Evolutionary conservation across 2,329 filamentous ascomycete genomes (phyloP).

Genomic region (Aspergillus calidoustus): DNA sequence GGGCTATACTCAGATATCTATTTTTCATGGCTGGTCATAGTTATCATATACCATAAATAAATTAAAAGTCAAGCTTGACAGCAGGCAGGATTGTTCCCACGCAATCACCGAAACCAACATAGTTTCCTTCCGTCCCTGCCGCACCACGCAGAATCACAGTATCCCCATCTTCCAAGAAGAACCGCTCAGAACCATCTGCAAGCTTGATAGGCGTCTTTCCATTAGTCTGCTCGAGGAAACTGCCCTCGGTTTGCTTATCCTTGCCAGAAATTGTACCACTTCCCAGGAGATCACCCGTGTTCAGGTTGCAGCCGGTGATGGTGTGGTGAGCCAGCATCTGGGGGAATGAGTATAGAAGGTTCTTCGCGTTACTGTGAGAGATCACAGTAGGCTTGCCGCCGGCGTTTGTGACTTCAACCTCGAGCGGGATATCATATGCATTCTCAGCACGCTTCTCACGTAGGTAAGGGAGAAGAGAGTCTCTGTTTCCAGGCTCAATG

Average conservation of each 20-base stretch:
- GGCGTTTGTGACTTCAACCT: constrained; percentile 59
- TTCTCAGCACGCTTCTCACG: constrained; percentile 61
- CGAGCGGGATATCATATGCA: constrained; percentile 71
- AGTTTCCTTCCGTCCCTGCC: constrained; percentile 66
- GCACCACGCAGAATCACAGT: constrained; percentile 68
- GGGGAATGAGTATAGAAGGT: constrained; percentile 80
- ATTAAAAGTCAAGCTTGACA: constrained; percentile 29
- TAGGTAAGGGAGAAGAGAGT: constrained; percentile 65
- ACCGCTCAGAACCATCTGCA: constrained; percentile 67
- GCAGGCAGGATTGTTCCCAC: constrained; percentile 64
- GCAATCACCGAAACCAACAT: constrained; percentile 79
- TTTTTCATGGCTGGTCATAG: neutral
- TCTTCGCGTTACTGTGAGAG: constrained; percentile 62
- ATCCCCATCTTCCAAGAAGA: constrained; percentile 76
- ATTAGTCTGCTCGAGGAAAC: constrained; percentile 72
- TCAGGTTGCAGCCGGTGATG: constrained; percentile 74
- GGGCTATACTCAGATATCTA: neutral
- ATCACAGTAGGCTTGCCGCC: constrained; percentile 62
- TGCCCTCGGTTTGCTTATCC: constrained; percentile 63
- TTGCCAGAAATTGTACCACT: constrained; percentile 78
- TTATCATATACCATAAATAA: neutral
- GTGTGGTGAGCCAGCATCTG: constrained; percentile 84
- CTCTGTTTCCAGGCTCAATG: constrained; percentile 57
- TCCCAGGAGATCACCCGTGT: constrained; percentile 74
- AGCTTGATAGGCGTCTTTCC: constrained; percentile 69